A percentile compares a stretch with the other conserved stretches of the same genome.
These are phyloP conservation scores for Mrakia blollopis DNA, from an alignment of 768 basidiomycete species.

Conservation along the genomic window DNA sequence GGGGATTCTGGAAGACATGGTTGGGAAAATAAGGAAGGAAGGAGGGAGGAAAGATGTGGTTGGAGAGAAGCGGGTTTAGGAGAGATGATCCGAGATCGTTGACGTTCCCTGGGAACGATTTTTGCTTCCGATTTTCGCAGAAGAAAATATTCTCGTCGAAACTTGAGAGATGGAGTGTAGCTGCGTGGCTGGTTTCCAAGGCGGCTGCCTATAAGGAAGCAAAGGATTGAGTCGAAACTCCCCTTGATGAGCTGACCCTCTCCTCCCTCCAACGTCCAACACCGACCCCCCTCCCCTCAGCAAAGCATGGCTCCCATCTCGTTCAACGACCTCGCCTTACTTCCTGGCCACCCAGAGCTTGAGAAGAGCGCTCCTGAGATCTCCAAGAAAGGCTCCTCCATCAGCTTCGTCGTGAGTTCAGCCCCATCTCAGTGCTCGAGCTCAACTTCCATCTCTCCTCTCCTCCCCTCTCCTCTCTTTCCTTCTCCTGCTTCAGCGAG, in stretches of 20 bases:
- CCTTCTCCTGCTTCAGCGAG: neutral
- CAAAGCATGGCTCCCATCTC: neutral
- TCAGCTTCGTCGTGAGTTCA: neutral
- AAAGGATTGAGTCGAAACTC: too few species aligned
- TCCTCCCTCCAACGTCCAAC: neutral
- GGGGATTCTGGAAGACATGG: constrained; percentile 30
- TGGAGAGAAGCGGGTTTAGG: neutral
- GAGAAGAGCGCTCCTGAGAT: neutral
- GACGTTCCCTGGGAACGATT: too few species aligned
- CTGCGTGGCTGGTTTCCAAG: too few species aligned
- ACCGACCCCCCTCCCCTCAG: neutral
- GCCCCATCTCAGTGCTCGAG: neutral
- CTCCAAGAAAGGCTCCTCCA: neutral
- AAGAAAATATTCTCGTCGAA: too few species aligned
- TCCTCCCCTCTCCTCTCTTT: neutral
- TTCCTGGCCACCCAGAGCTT: neutral
- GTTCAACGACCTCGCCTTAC: neutral
- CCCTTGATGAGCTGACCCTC: too few species aligned
- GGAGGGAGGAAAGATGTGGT: neutral
- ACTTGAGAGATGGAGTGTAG: too few species aligned
- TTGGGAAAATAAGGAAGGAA: neutral
- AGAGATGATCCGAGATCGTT: neutral
- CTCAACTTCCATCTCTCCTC: neutral
- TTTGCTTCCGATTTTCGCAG: neutral
- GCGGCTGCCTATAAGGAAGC: too few species aligned